Evolutionary conservation across 208 protist species (phyloP), one percentile per base, ranked within the genome.

Genomic region (Trypanosoma grayi): DNA sequence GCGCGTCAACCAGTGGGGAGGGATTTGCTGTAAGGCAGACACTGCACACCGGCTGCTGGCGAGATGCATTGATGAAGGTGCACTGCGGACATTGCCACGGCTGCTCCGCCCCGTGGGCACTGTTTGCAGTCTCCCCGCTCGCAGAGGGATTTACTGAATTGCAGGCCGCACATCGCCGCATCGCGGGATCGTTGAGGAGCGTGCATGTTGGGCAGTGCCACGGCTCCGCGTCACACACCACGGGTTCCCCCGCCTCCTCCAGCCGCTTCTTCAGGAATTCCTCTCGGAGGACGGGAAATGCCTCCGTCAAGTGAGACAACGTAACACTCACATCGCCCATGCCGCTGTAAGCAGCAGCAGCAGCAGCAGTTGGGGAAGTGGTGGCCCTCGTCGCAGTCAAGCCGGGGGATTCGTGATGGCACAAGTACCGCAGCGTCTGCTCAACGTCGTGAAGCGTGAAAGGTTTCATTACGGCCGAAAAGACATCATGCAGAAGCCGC

Each of bases 51-150:
- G 50, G 39, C 63, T 70, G 52, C 8, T 28, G 25, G 14, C 75
- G 75, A 11, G 64, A 76, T 20, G 68, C 67, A 52, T 87, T 89
- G 59, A 83, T 72, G 51, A 86, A 85, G 4, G 81, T 89, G 64
- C 84, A 90, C 50, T 68, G 55, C 22, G 27, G 60, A 53, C 83
- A 90, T 55, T 70, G 45, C 81, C 79, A 88, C 57, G 70, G 71
- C 10, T 65, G 59, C 39, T 91, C 84, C 51, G 30, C 11, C 25
- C 13, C 34, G 34, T 13, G 9, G 13, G 34, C 34, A 39, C 13
- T 39, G 9, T 13, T 39, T 13, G 34, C 34, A 39, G 9, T 13
- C 34, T 39, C 34, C 13, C 9, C 34, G 34, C 34, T 13, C 9
- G 9, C 55, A 51, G 59, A 72, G n/a, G 75, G 70, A 16, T 65